Evolutionary conservation across 2,329 filamentous ascomycete species (phyloP).

Genomic region (Sporothrix luriei): DNA sequence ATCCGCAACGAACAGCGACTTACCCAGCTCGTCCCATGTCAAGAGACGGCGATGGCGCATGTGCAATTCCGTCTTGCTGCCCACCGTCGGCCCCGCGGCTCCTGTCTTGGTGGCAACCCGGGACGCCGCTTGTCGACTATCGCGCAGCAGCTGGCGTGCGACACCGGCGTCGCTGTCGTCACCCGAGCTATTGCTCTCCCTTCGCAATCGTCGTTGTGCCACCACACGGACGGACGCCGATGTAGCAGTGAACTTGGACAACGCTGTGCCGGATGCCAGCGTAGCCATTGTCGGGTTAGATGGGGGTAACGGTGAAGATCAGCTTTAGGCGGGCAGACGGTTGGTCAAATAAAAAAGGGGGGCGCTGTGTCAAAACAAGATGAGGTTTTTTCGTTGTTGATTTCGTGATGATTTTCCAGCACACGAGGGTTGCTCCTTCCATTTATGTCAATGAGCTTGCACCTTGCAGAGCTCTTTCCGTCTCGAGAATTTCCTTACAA

Average conservation of each 20-base stretch:
- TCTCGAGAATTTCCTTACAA: background rate
- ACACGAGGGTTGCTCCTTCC: background rate
- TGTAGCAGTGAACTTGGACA: background rate
- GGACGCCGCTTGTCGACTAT: background rate
- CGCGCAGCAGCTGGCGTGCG: background rate
- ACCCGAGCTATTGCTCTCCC: background rate
- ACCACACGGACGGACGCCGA: background rate
- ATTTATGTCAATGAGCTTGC: background rate
- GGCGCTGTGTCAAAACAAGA: no score
- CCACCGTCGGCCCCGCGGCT: background rate
- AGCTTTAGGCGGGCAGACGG: background rate
- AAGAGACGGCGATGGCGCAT: background rate
- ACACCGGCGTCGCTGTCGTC: background rate
- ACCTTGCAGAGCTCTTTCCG: background rate
- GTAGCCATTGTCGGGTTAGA: background rate
- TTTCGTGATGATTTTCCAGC: background rate
- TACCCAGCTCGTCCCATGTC: constrained; percentile 13
- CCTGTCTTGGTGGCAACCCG: background rate
- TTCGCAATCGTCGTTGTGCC: background rate
- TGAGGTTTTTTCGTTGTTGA: no score
- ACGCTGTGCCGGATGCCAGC: background rate
- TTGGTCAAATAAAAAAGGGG: background rate
- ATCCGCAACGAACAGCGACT: background rate
- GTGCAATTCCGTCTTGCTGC: background rate
- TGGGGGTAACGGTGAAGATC: background rate